Evolutionary conservation across 192 early-diverging fungal genomes (phyloP), one percentile per base, ranked within the genome.

Genomic region (Chytriomyces sp.): DNA sequence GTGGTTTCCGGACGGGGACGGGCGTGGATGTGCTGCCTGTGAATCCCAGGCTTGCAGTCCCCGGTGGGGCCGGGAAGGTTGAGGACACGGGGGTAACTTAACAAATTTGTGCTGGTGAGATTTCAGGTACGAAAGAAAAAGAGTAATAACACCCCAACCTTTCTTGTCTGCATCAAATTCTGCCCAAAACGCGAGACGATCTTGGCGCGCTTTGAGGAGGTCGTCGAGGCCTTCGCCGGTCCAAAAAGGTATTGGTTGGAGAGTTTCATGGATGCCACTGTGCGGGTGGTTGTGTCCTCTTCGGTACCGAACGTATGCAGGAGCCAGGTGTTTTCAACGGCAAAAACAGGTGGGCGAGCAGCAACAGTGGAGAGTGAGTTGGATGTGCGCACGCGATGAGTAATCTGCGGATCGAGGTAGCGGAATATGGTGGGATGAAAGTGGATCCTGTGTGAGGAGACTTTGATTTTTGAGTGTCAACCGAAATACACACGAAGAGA

Each of bases 211-310:
- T 28, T 57, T 59, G 5, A 59, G 14, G 10, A 70, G 12, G 22
- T 30, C 33, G 17, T 41, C 68, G 4, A 70, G 3, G 5, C 30
- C 57, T 17, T 70, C 55, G 14, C 68, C 57, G 68, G 55, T 3
- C 68, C 68, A 44, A 70, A 70, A 28, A 70, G 68, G 10, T 37
- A 17, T 28, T 30, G 8, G 25, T 59, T 70, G 28, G 68, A 59
- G 31, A 5, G 25, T 14, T 28, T 25, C 55, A 70, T 70, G 37
- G 44, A 59, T 49, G 44, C 22, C 22, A 22, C 44, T n/a, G 44
- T 22, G 44, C 44, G 0, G 22, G 44, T 1, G 14, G 22, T n/a
- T n/a, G n/a, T n/a, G n/a, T n/a, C 14, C 17, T 49, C 44, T n/a
- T n/a, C 44, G 44, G 44, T n/a, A n/a, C 22, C 44, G 44, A 22